These are phyloP conservation scores for Loxodes magnus DNA, from an alignment of 73 alveolate species.

Conservation along the genomic window DNA sequence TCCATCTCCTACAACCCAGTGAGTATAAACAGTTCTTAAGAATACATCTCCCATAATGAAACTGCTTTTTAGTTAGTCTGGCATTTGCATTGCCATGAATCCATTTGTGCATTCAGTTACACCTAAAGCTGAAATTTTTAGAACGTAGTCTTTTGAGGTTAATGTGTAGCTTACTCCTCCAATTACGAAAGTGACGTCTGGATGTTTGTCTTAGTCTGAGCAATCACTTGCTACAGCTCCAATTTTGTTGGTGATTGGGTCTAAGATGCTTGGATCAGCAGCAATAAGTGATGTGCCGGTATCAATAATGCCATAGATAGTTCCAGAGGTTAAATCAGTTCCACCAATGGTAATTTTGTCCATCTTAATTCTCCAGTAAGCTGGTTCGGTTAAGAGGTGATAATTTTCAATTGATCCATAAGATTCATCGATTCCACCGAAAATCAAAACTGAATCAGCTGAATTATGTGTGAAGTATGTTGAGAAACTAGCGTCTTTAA, in stretches of 20 bases:
- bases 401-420: constrained; percentile 17
- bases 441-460: constrained; percentile 25
- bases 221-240: constrained; percentile 37
- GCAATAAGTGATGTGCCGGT: constrained; percentile 52
- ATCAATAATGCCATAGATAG: constrained; percentile 36
- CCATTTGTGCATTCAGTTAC: constrained; percentile 41
- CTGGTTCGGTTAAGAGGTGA: constrained; percentile 36
- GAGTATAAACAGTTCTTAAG: constrained; percentile 52
- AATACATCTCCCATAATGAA: constrained; percentile 64
- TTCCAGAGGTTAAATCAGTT: constrained; percentile 10
- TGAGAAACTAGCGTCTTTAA: constrained; percentile 33
- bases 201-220: constrained; percentile 30
- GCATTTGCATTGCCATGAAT: constrained; percentile 34
- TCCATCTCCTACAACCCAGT: too few relatives aligned
- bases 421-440: constrained; percentile 38
- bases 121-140: constrained; percentile 23
- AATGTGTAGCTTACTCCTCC: constrained; percentile 33
- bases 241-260: constrained; percentile 33
- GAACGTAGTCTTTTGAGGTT: constrained; percentile 42
- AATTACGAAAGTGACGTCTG: constrained; percentile 29
- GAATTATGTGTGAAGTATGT: constrained; percentile 22
- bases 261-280: constrained; percentile 25
- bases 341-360: constrained; percentile 22
- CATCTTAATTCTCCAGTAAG: constrained; percentile 39
- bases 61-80: constrained; percentile 34